phyloP scores from a whole-genome alignment of 2,329 filamentous ascomycete genomes.

The Colletotrichum tropicicola region DNA sequence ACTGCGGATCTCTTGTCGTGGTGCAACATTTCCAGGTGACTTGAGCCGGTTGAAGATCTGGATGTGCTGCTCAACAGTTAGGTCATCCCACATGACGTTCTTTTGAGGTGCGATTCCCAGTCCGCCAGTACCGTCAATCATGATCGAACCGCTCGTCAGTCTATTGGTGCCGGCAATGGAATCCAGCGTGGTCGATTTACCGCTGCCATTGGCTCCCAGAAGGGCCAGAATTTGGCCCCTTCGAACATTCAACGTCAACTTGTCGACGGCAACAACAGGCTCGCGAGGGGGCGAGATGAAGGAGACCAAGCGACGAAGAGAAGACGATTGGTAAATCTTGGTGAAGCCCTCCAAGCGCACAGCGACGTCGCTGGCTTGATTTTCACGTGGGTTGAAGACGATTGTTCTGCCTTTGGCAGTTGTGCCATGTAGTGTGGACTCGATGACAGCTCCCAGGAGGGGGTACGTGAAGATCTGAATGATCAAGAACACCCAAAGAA shows the following conservation, averaged over 20 bases:
- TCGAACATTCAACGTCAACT: slow-evolving; percentile 74
- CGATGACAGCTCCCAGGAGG: slow-evolving; percentile 77
- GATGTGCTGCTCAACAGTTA: slow-evolving; percentile 88
- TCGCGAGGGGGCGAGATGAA: slow-evolving; percentile 60
- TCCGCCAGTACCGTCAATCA: slow-evolving; percentile 79
- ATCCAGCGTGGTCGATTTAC: slow-evolving; percentile 90
- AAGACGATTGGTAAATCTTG: slow-evolving; percentile 78
- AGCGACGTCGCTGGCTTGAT: slow-evolving; percentile 53
- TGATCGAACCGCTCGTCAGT: slow-evolving; percentile 79
- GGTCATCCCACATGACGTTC: slow-evolving; percentile 91
- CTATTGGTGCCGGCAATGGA: slow-evolving; percentile 85
- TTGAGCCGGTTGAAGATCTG: slow-evolving; percentile 86
- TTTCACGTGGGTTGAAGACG: slow-evolving; percentile 41
- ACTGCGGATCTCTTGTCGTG: slow-evolving; percentile 65
- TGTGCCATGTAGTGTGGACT: slow-evolving; percentile 80
- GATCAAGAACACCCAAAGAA: slow-evolving; percentile 79
- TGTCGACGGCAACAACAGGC: slow-evolving; percentile 81
- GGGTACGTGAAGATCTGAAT: slow-evolving; percentile 84
- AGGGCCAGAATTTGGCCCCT: slow-evolving; percentile 87
- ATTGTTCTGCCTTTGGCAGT: slow-evolving; percentile 69
- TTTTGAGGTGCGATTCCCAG: slow-evolving; percentile 91
- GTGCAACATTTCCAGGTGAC: slow-evolving; percentile 63
- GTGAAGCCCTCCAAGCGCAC: slow-evolving; percentile 78
- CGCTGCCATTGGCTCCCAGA: slow-evolving; percentile 88
- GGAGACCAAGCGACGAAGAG: slow-evolving; percentile 63